Conservation (phyloP, 106 monocot species). For the Dioscorea zingiberensis region DNA sequence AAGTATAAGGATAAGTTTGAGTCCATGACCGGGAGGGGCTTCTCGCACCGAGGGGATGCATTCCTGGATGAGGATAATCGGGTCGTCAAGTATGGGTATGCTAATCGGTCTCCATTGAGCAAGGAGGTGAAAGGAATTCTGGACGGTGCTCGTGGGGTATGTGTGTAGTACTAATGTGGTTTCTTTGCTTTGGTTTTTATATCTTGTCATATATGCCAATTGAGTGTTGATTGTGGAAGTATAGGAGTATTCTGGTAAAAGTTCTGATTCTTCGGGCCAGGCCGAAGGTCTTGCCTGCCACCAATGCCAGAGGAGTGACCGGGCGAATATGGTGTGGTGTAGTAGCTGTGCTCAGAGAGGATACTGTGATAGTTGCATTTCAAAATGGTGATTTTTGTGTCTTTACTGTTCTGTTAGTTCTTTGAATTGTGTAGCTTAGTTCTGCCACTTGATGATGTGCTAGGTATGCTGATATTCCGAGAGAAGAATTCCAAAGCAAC, state of each 20-base stretch:
- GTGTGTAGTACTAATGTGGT: not conserved
- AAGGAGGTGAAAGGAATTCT: slow-evolving; percentile 25
- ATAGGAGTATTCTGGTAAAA: slow-evolving; percentile 41
- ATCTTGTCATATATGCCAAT: not conserved
- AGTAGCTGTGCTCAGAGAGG: slow-evolving; percentile 64
- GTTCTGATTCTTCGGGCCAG: slow-evolving; percentile 43
- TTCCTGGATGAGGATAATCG: slow-evolving; percentile 17
- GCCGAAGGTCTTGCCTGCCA: slow-evolving; percentile 63
- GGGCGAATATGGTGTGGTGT: slow-evolving; percentile 54
- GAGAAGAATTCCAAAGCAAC: slow-evolving; percentile 65
- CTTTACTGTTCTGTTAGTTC: not conserved
- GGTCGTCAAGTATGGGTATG: not conserved
- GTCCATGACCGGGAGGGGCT: too few species aligned
- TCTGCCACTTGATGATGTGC: not conserved
- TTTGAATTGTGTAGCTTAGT: not conserved
- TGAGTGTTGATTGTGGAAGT: slow-evolving; percentile 2
- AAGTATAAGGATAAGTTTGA: too few species aligned
- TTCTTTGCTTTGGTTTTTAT: not conserved
- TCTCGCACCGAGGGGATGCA: too few species aligned
- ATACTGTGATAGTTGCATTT: slow-evolving; percentile 68
- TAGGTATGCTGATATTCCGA: slow-evolving; percentile 70
- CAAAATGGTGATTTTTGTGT: slow-evolving; percentile 51
- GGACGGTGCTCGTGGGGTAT: slow-evolving; percentile 34
- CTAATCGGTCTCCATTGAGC: slow-evolving; percentile 8
- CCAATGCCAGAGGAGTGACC: slow-evolving; percentile 68